Evolutionary conservation across 345 rosid species (phyloP), one percentile per base, ranked within the genome.

Genomic region (Gossypium arboreum): DNA sequence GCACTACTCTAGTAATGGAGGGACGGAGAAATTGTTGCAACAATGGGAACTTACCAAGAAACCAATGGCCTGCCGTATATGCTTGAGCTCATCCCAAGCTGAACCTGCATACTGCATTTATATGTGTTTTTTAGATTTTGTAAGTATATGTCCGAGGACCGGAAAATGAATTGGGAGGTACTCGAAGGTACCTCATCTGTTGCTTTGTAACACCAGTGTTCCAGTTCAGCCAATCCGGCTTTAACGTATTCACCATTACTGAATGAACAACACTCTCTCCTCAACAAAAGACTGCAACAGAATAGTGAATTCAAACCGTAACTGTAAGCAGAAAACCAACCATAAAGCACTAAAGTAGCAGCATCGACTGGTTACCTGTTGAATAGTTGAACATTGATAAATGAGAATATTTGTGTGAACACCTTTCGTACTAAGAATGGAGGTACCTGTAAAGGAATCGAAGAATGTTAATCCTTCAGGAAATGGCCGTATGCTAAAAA

Each of bases 41-140:
- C 61, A 58, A 72, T 24, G 27, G 54, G 25, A 76, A 76, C 17
- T 24, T 93, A 93, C 97, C 86, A 94, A 88, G 83, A 94, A 94
- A 80, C 97, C 98, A 1, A 94, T 89, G 58, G 98, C 98, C 84
- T 94, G 98, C 83, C 96, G 78, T 6, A 94, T 94, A 85, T 94
- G 97, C 82, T 94, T 94, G 56, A 94, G 90, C 82, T 94, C 98
- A 79, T 92, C 98, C 98, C 98, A 94, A 9, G 98, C 85, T 24
- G 93, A 88, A 76, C 98, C 98, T 4, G 98, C 98, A 81, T 94
- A 94, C 98, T 93, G 87, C 64, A 81, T 41, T 65, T 10, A 24
- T 73, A 61, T 8, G 2, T n/a, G 2, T 47, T 17, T 73, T 58
- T 22, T 2, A 17, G 1, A n/a, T 44, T 73, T 59, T 59, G 78